phyloP scores from a whole-genome alignment of 75 land plant species.

The Chamaecyparis obtusa region DNA sequence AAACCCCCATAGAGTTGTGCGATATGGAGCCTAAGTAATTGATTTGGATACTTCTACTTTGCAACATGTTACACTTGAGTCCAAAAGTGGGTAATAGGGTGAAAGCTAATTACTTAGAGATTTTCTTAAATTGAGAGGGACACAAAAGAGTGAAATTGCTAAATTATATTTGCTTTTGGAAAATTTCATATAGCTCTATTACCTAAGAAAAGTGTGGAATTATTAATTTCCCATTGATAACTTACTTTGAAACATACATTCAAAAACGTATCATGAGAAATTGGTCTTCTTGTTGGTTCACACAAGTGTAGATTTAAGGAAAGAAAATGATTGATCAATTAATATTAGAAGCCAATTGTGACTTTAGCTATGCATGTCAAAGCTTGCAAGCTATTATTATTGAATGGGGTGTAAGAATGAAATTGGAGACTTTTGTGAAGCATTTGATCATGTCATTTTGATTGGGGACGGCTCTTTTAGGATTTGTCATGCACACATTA shows the following conservation, averaged over 20 bases:
- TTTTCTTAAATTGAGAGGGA: background rate
- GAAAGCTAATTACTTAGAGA: background rate
- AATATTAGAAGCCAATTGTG: background rate
- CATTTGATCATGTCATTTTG: background rate
- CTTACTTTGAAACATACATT: background rate
- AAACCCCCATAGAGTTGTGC: no score
- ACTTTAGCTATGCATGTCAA: background rate
- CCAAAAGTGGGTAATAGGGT: no score
- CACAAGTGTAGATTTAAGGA: no score
- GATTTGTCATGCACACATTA: background rate
- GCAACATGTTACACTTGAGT: no score
- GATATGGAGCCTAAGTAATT: no score
- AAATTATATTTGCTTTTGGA: background rate
- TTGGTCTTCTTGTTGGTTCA: no score
- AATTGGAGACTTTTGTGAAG: background rate
- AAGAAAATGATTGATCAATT: background rate
- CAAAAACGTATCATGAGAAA: no score
- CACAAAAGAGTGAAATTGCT: background rate
- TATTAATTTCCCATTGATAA: background rate
- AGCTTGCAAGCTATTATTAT: background rate
- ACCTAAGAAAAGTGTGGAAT: background rate
- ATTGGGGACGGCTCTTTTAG: background rate
- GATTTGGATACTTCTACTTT: no score
- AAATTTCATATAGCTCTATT: background rate
- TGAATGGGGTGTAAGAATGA: background rate